These are phyloP conservation scores for Curvularia spicifera DNA, from an alignment of 2,329 filamentous ascomycete species.

Conservation along the genomic window DNA sequence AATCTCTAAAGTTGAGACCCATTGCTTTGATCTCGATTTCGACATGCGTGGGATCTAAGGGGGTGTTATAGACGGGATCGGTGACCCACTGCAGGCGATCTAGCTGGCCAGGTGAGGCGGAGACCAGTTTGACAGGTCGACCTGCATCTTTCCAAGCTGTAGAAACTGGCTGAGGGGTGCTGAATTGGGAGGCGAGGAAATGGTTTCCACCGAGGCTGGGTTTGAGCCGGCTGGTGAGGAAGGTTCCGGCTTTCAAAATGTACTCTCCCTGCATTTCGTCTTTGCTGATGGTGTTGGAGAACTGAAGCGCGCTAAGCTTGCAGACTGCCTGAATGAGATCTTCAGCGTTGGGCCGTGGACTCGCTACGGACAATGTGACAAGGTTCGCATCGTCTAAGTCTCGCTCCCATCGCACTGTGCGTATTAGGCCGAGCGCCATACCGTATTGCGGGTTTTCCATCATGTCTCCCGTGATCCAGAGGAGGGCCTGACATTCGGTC, in stretches of 20 bases:
- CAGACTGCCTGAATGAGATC: not conserved
- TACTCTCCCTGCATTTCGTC: conserved; percentile 3
- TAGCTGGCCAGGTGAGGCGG: not conserved
- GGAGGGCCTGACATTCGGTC: not conserved
- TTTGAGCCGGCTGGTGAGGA: conserved; percentile 3
- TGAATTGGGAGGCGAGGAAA: conserved; percentile 4
- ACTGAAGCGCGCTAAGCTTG: not conserved
- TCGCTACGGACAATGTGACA: not conserved
- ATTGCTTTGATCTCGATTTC: conserved; percentile 5
- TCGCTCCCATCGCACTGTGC: conserved; percentile 6
- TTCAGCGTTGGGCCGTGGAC: not conserved
- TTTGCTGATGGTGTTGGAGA: not conserved
- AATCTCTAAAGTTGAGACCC: conserved; percentile 2
- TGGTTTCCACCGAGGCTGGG: not conserved
- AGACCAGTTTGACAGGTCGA: not conserved
- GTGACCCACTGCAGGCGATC: conserved; percentile 2
- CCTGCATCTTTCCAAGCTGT: conserved; percentile 1
- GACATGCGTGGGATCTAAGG: not conserved
- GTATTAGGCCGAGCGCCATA: conserved; percentile 4
- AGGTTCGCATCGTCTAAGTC: conserved; percentile 4
- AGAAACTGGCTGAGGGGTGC: not conserved
- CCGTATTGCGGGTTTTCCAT: not conserved
- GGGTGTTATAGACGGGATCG: not conserved
- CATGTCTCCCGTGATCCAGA: conserved; percentile 4
- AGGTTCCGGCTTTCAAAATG: not conserved